Percentiles rank a stretch among this genome's conserved stretches.
These are phyloP conservation scores for Trichoderma atrobrunneum DNA, from an alignment of 2,329 filamentous ascomycete species.

Conservation along the genomic window DNA sequence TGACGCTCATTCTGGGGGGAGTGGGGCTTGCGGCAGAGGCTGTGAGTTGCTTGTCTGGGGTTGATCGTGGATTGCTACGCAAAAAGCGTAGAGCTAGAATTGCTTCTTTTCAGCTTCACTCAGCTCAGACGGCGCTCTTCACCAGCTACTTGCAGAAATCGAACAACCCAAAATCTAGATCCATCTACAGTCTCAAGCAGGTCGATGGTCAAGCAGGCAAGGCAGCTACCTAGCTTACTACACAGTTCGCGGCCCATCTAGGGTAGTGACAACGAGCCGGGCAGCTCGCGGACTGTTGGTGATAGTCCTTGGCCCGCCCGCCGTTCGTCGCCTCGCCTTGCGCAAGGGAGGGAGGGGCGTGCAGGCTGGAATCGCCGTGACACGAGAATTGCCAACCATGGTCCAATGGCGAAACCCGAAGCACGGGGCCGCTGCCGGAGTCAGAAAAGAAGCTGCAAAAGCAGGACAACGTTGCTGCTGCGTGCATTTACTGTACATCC, in stretches of 20 bases:
- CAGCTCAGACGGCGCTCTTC: neutral
- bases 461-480: slow-evolving; percentile 13
- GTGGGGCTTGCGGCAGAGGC: slow-evolving; percentile 4
- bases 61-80: neutral
- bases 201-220: neutral
- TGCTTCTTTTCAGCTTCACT: neutral
- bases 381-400: neutral
- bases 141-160: neutral
- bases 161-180: neutral
- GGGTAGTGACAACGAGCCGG: neutral
- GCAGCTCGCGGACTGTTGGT: neutral
- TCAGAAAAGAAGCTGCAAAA: neutral
- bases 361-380: neutral
- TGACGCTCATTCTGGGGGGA: neutral
- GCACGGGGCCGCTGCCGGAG: slow-evolving; percentile 2
- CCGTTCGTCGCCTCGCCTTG: neutral
- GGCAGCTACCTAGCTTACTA: neutral
- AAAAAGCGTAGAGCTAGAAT: neutral
- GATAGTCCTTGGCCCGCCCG: neutral
- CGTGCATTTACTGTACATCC: neutral
- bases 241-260: neutral
- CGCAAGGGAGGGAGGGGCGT: neutral
- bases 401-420: slow-evolving; percentile 10
- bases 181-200: neutral
- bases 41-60: neutral